A percentile compares a stretch with the other conserved stretches of the same genome.
phyloP scores from a whole-genome alignment of 441 rosid species.

The Adansonia madagascariensis region DNA sequence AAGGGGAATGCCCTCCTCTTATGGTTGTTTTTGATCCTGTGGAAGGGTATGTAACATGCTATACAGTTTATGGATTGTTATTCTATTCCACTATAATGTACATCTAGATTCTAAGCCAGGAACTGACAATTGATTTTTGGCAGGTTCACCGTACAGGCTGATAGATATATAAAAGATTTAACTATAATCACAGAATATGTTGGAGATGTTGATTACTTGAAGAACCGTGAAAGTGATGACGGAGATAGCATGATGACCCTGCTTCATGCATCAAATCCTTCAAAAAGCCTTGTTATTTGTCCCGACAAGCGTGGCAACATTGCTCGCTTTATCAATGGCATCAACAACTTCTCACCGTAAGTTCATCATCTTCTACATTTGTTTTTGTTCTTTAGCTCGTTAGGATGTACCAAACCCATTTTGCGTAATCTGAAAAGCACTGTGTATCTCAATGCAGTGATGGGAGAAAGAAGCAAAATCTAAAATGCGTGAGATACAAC shows the following conservation, averaged over 20 bases:
- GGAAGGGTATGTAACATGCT: conserved; percentile 53
- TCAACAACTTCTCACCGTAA: conserved; percentile 69
- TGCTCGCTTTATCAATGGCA: conserved; percentile 69
- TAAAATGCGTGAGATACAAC: conserved; percentile 64
- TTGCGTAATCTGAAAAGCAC: background rate
- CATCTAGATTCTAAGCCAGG: conserved; percentile 4
- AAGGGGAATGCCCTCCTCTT: conserved; percentile 70
- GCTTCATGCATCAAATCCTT: conserved; percentile 52
- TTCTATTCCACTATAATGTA: background rate
- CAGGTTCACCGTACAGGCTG: conserved; percentile 78
- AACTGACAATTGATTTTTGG: background rate
- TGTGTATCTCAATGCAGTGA: conserved; percentile 48
- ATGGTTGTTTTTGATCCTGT: conserved; percentile 62
- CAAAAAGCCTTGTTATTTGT: conserved; percentile 61
- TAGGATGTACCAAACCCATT: background rate
- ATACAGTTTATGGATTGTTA: background rate
- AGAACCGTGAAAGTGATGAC: conserved; percentile 56
- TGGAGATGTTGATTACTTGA: conserved; percentile 80
- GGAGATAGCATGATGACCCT: conserved; percentile 82
- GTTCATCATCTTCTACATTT: conserved; percentile 32
- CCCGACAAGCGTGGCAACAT: conserved; percentile 63
- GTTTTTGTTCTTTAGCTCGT: background rate
- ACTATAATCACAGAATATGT: conserved; percentile 74
- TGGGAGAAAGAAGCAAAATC: conserved; percentile 68
- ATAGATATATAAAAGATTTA: conserved; percentile 57